Percentiles rank a stretch among this genome's conserved stretches.
Conservation (phyloP, 805 yeast genomes). For the Teunomyces lycoperdinae region DNA sequence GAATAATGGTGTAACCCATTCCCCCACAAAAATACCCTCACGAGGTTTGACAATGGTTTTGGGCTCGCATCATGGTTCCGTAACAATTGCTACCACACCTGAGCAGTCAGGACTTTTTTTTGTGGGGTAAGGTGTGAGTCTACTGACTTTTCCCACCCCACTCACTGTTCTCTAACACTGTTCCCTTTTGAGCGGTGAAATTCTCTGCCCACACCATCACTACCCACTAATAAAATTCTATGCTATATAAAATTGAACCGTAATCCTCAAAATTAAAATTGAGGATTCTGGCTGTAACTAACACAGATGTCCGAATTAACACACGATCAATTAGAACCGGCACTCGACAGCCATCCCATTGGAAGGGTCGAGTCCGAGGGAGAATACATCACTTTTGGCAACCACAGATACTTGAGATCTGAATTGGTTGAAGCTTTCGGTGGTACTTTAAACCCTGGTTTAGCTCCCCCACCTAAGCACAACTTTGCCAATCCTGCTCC, state of each 20-base stretch:
- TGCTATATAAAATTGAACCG: not conserved
- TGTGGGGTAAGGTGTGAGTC: not conserved
- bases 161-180: not conserved
- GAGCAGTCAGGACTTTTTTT: not conserved
- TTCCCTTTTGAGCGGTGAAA: not conserved
- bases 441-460: conserved; percentile 75
- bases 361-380: conserved; percentile 45
- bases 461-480: conserved; percentile 41
- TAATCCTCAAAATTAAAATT: not conserved
- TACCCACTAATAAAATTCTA: not conserved
- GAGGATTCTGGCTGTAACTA: not conserved
- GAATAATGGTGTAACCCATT: not conserved
- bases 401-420: conserved; percentile 59
- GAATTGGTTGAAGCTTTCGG: conserved; percentile 72
- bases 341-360: conserved; percentile 7
- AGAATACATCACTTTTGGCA: conserved; percentile 68
- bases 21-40: not conserved
- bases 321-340: not conserved
- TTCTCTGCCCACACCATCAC: not conserved
- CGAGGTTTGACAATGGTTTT: not conserved
- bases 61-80: not conserved
- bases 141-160: not conserved
- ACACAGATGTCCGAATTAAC: not conserved
- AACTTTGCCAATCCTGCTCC: conserved; percentile 70
- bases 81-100: not conserved